Percentiles rank a stretch among this genome's conserved stretches.
phyloP scores from a whole-genome alignment of 1,284 basidiomycete genomes.

The Somion occarium region DNA sequence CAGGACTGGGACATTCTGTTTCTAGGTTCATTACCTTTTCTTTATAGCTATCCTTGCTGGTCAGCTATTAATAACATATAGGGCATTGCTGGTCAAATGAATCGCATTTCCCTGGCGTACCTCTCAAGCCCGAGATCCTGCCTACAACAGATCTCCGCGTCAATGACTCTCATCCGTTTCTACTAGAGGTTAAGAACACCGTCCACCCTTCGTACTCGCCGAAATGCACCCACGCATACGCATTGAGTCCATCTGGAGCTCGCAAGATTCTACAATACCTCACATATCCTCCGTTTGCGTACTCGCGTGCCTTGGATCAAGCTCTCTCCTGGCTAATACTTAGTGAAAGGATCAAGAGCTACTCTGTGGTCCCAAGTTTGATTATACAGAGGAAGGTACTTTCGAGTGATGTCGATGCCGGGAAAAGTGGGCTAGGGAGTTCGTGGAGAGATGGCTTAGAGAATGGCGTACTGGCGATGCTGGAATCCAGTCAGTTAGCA shows the following conservation, averaged over 20 bases:
- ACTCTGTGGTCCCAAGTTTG: slow-evolving; percentile 60
- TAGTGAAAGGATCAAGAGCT: slow-evolving; percentile 48
- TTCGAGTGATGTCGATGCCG: slow-evolving; percentile 44
- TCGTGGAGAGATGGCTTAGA: slow-evolving; percentile 47
- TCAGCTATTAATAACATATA: slow-evolving; percentile 20
- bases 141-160: not conserved
- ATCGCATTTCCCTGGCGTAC: slow-evolving; percentile 24
- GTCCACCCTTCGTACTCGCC: slow-evolving; percentile 53
- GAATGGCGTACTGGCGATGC: slow-evolving; percentile 40
- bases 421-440: slow-evolving; percentile 44
- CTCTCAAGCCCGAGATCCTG: too few species aligned
- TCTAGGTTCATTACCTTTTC: slow-evolving; percentile 43
- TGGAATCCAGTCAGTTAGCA: not conserved
- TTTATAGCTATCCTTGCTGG: not conserved
- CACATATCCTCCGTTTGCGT: slow-evolving; percentile 60
- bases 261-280: slow-evolving; percentile 50
- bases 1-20: slow-evolving; percentile 72
- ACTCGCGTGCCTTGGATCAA: slow-evolving; percentile 74
- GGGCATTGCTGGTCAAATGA: slow-evolving; percentile 76
- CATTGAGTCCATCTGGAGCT: slow-evolving; percentile 49
- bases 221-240: slow-evolving; percentile 69
- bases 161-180: not conserved
- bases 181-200: slow-evolving; percentile 12
- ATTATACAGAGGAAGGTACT: slow-evolving; percentile 55
- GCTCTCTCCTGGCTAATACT: slow-evolving; percentile 66